Percentiles rank a stretch among this genome's conserved stretches.
These are phyloP conservation scores for Lepidium didymum DNA, from an alignment of 345 rosid genomes.

Conservation along the genomic window DNA sequence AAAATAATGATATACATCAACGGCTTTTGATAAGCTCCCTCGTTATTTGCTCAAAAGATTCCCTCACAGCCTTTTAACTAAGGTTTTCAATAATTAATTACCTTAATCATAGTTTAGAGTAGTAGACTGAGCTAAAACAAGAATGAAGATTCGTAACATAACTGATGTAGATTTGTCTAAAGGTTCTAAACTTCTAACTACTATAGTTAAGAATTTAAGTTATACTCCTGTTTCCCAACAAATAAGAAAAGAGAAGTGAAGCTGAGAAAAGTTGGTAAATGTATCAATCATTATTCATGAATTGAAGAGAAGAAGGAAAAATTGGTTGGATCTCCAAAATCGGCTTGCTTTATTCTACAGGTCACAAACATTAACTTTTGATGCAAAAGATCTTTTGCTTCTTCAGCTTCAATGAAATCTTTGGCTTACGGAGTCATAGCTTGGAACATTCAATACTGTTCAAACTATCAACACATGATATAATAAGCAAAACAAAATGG, in stretches of 20 bases:
- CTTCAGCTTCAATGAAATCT: constrained; percentile 33
- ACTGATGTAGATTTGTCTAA: too few relatives aligned
- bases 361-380: constrained; percentile 3
- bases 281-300: constrained; percentile 21
- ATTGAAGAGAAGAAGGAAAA: not conserved
- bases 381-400: constrained; percentile 5
- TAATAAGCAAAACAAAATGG: not conserved
- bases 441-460: constrained; percentile 47
- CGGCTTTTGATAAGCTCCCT: constrained; percentile 23
- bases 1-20: not conserved
- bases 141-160: too few relatives aligned
- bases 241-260: not conserved
- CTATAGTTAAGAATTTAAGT: too few relatives aligned
- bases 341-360: constrained; percentile 2
- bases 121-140: not conserved
- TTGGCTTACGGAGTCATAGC: constrained; percentile 56
- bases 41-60: constrained; percentile 20
- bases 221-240: not conserved
- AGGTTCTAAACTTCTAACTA: too few relatives aligned
- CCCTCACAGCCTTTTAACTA: constrained; percentile 10
- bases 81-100: not conserved
- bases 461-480: constrained; percentile 32
- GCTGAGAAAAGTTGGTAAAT: constrained; percentile 8
- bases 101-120: not conserved
- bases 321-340: not conserved